A percentile compares a stretch with the other conserved stretches of the same genome.
phyloP scores from a whole-genome alignment of 768 basidiomycete genomes.

The Agrocybe pediades region DNA sequence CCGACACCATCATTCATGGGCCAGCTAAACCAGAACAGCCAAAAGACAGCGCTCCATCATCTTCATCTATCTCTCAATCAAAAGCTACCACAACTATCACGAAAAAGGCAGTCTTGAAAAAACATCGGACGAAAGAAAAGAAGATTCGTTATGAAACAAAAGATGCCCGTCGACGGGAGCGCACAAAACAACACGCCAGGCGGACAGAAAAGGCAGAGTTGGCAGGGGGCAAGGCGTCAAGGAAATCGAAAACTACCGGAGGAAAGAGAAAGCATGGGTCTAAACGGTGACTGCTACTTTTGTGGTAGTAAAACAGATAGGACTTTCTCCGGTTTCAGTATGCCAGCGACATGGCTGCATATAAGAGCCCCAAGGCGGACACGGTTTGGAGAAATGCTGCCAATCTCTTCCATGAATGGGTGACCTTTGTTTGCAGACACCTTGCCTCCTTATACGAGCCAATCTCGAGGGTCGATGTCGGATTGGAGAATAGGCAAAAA shows the following conservation, averaged over 20 bases:
- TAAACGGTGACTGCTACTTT: constrained; percentile 17
- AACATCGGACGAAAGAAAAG: constrained; percentile 27
- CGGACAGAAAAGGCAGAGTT: constrained; percentile 72
- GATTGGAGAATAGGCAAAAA: too few species aligned
- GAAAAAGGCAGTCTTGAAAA: constrained; percentile 19
- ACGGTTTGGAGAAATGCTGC: too few species aligned
- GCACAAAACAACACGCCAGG: constrained; percentile 62
- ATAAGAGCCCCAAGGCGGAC: too few species aligned
- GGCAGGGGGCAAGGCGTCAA: constrained; percentile 64
- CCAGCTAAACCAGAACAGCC: constrained; percentile 22
- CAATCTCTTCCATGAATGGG: too few species aligned
- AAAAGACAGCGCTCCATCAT: constrained; percentile 5
- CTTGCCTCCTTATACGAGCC: too few species aligned
- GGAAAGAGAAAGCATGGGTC: constrained; percentile 20
- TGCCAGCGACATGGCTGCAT: not conserved
- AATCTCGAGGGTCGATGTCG: too few species aligned
- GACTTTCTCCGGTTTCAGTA: not conserved
- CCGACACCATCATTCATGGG: constrained; percentile 58
- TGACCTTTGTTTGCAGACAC: too few species aligned
- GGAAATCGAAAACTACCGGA: constrained; percentile 31
- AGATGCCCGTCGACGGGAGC: constrained; percentile 61
- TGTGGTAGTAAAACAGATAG: not conserved
- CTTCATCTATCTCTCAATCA: constrained; percentile 5
- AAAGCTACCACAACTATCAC: constrained; percentile 2
- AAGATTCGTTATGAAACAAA: constrained; percentile 74